Evolutionary conservation across 345 rosid species (phyloP).

Genomic region (Syzygium aqueum): DNA sequence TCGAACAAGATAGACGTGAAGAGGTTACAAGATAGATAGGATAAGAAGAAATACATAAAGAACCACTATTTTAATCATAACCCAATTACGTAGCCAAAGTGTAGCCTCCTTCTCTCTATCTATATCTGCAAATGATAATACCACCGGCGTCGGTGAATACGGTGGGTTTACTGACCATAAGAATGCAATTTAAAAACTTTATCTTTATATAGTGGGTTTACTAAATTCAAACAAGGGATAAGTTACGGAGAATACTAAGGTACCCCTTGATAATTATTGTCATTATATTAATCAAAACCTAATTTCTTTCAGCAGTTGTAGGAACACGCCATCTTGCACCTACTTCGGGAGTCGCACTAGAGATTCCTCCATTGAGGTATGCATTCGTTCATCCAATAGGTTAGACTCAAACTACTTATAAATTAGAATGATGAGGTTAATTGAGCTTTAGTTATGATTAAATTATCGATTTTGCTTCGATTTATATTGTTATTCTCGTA

Average conservation of each 20-base stretch:
- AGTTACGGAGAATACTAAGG: background rate
- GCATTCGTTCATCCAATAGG: background rate
- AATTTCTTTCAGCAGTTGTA: background rate
- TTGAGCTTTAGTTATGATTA: background rate
- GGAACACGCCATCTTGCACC: background rate
- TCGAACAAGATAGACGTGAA: background rate
- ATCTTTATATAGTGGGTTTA: background rate
- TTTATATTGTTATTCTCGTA: background rate
- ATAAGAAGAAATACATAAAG: background rate
- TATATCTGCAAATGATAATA: background rate
- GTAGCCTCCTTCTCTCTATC: background rate
- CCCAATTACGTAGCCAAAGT: background rate
- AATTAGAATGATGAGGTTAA: background rate
- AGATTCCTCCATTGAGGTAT: background rate
- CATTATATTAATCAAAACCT: background rate
- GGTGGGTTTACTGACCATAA: background rate
- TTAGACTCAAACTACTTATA: too few relatives aligned
- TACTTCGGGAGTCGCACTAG: background rate
- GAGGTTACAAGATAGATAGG: background rate
- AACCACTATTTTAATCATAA: background rate
- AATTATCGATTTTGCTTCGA: background rate
- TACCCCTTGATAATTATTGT: background rate
- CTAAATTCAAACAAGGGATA: background rate
- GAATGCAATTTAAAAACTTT: background rate
- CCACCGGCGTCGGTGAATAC: background rate